A percentile compares a stretch with the other conserved stretches of the same genome.
Evolutionary conservation across 2,329 filamentous ascomycete genomes (phyloP).

Genomic region (Sporothrix phasma): DNA sequence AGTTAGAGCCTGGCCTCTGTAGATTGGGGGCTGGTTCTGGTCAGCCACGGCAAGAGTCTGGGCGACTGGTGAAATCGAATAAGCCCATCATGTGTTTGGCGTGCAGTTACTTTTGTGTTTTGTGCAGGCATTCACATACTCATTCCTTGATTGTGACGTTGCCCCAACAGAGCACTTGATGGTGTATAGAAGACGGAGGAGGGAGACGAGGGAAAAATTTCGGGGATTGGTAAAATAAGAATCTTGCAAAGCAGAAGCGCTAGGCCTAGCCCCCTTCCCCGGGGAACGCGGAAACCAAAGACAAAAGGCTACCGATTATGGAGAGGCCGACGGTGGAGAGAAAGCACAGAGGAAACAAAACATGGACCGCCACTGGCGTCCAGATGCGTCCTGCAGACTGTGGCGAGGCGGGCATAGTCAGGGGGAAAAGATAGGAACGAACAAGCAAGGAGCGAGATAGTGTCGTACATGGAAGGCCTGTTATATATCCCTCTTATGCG

Average conservation of each 20-base stretch:
- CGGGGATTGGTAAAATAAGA: neutral
- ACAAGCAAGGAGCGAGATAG: neutral
- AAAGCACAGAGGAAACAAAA: neutral
- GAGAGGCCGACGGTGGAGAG: neutral
- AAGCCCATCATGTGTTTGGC: neutral
- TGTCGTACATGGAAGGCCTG: neutral
- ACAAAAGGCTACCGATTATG: neutral
- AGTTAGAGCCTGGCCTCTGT: no score
- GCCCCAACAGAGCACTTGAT: neutral
- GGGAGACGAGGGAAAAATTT: neutral
- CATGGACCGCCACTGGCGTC: neutral
- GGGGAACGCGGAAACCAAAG: neutral
- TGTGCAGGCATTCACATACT: neutral
- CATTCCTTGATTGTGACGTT: neutral
- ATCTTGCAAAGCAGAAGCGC: neutral
- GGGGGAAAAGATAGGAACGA: neutral
- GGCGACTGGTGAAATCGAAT: neutral
- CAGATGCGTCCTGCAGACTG: neutral
- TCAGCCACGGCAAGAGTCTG: slow-evolving; percentile 1
- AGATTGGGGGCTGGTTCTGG: neutral
- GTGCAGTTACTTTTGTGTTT: neutral
- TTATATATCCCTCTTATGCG: slow-evolving; percentile 3
- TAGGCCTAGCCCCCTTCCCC: neutral
- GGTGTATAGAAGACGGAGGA: neutral
- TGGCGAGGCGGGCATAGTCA: neutral